Percentiles rank a stretch among this genome's conserved stretches.
phyloP scores from a whole-genome alignment of 169 alveolate species.

The Plasmodium vinckei region DNA sequence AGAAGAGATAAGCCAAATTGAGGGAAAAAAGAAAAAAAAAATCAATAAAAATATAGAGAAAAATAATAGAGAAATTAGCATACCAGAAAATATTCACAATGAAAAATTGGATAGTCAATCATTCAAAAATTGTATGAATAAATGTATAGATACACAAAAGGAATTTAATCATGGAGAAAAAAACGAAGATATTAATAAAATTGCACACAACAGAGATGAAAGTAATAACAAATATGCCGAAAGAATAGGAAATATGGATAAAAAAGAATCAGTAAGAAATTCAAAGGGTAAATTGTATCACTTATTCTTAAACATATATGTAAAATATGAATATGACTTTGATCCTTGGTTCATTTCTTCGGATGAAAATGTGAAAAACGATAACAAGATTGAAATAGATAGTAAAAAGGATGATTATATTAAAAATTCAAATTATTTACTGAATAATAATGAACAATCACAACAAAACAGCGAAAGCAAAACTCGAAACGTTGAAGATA shows the following conservation, averaged over 20 bases:
- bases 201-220: background rate
- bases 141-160: background rate
- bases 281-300: constrained; percentile 34
- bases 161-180: background rate
- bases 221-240: too few species aligned
- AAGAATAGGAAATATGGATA: background rate
- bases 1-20: background rate
- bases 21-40: background rate
- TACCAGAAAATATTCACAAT: background rate
- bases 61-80: background rate
- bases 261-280: too few species aligned
- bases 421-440: background rate
- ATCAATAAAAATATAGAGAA: background rate
- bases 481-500: background rate
- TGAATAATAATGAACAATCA: background rate
- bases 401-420: background rate
- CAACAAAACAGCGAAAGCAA: background rate
- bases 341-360: constrained; percentile 30
- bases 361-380: background rate
- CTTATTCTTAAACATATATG: constrained; percentile 61
- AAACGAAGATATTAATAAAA: background rate
- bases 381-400: background rate
- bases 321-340: constrained; percentile 71
- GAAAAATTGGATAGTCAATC: background rate
- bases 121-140: background rate